Evolutionary conservation across 768 basidiomycete genomes (phyloP).

Genomic region (Podaxis pistillaris): DNA sequence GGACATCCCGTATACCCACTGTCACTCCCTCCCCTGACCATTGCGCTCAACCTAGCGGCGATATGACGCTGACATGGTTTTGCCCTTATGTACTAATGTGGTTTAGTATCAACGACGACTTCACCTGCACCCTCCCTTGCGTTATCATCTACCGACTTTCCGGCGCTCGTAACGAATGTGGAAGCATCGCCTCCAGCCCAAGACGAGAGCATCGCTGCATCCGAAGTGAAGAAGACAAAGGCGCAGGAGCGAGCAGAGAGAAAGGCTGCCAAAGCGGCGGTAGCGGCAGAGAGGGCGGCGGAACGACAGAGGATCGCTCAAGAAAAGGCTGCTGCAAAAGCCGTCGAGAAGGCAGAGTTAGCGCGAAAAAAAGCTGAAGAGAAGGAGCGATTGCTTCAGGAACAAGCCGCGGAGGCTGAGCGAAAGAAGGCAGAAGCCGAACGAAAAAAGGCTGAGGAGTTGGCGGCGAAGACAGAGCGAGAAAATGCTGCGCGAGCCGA

Average conservation of each 20-base stretch:
- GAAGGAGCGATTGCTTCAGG: constrained; percentile 48
- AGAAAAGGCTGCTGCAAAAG: constrained; percentile 61
- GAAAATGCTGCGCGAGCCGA: constrained; percentile 29
- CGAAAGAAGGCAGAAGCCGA: constrained; percentile 36
- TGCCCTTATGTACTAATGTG: constrained; percentile 35
- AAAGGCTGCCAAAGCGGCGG: constrained; percentile 22
- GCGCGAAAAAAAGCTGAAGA: constrained; percentile 59
- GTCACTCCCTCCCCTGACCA: constrained; percentile 44
- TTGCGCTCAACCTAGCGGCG: constrained; percentile 45
- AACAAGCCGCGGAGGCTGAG: constrained; percentile 57
- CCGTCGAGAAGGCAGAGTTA: constrained; percentile 58
- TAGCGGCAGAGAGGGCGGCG: constrained; percentile 29
- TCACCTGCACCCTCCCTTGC: constrained; percentile 50
- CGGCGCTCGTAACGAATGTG: constrained; percentile 52
- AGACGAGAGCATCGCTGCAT: not conserved
- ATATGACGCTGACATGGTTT: constrained; percentile 44
- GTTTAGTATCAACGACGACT: constrained; percentile 40
- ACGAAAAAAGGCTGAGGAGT: constrained; percentile 39
- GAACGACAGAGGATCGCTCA: constrained; percentile 39
- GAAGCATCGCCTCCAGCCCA: constrained; percentile 25
- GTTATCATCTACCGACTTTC: constrained; percentile 74
- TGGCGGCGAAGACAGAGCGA: constrained; percentile 22
- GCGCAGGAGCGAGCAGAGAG: constrained; percentile 12
- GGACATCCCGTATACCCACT: constrained; percentile 10
- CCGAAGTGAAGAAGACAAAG: constrained; percentile 9